phyloP scores from a whole-genome alignment of 2,329 filamentous ascomycete genomes.

The Ophiostoma australiae region DNA sequence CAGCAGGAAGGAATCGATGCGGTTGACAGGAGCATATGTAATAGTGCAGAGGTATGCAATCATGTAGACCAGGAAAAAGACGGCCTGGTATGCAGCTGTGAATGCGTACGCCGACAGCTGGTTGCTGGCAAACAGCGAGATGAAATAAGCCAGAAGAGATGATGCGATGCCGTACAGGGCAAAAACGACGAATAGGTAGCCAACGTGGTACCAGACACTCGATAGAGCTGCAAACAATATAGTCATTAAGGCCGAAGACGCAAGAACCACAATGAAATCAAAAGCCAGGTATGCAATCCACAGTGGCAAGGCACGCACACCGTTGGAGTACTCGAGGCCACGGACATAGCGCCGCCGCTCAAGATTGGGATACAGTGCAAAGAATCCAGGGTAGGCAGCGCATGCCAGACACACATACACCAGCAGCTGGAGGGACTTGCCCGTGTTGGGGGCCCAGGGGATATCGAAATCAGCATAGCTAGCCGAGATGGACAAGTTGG shows the following conservation, averaged over 20 bases:
- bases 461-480: conserved; percentile 71
- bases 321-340: conserved; percentile 85
- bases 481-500: conserved; percentile 64
- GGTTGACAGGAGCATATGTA: conserved; percentile 66
- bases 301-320: conserved; percentile 72
- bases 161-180: conserved; percentile 76
- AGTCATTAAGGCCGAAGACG: conserved; percentile 60
- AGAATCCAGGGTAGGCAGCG: conserved; percentile 76
- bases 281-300: conserved; percentile 81
- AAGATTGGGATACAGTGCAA: conserved; percentile 80
- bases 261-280: conserved; percentile 69
- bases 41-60: conserved; percentile 67
- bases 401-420: conserved; percentile 78
- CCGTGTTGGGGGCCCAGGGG: conserved; percentile 63
- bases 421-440: conserved; percentile 71
- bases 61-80: conserved; percentile 66
- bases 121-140: conserved; percentile 73
- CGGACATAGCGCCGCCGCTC: conserved; percentile 76
- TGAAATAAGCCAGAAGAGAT: conserved; percentile 69
- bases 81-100: conserved; percentile 68
- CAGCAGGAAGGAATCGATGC: conserved; percentile 62
- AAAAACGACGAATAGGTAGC: conserved; percentile 77
- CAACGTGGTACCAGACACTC: conserved; percentile 68
- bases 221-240: conserved; percentile 64
- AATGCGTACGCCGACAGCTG: conserved; percentile 83